Evolutionary conservation across 1,284 basidiomycete species (phyloP), one percentile per base, ranked within the genome.

Genomic region (Leccinum fuscescens): DNA sequence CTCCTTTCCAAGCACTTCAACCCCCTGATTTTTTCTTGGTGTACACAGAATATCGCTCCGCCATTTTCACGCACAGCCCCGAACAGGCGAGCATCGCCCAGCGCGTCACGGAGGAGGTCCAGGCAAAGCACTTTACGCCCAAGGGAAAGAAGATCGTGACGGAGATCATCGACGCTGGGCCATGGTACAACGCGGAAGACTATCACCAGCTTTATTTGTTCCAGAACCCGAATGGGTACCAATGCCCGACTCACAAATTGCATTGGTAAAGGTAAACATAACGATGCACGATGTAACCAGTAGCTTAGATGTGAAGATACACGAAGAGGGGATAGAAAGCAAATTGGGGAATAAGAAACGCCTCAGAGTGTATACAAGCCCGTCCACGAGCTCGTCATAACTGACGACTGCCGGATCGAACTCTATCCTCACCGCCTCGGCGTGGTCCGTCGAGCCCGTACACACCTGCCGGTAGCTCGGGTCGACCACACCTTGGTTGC

Each of bases 201-300:
- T 93, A 95, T 71, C 94, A 96, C 75, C 93, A 95, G 72, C 77
- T 91, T 52, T 95, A 94, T 71, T 78, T 94, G 7, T 86, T 88
- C 75, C 86, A 88, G 67, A 84, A 86, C 67, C 83, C 83, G 50
- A 52, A 61, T 3, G 84, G 85, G 1, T 86, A 86, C 65, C 82
- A 86, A 54, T 86, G 83, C 66, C 77, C 82, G 5, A 84, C 78
- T 8, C 84, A 86, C 65, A 75, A 63, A 17, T 66, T 84, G 31
- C 79, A 83, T 59, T 85, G 83, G 82, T 84, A 24, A 24, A 27
- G 22, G 24, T 46, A 46, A 6, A 46, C 11, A 17, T 17, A 42
- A 17, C n/a, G 8, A 42, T 9, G 8, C 39, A 42, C 4, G n/a
- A 17, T 17, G 39, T 11, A 39, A 42, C 9, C n/a, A n/a, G 37